Evolutionary conservation across 495 filamentous ascomycete species (phyloP), one percentile per base, ranked within the genome.

Genomic region (Aspergillus steynii): DNA sequence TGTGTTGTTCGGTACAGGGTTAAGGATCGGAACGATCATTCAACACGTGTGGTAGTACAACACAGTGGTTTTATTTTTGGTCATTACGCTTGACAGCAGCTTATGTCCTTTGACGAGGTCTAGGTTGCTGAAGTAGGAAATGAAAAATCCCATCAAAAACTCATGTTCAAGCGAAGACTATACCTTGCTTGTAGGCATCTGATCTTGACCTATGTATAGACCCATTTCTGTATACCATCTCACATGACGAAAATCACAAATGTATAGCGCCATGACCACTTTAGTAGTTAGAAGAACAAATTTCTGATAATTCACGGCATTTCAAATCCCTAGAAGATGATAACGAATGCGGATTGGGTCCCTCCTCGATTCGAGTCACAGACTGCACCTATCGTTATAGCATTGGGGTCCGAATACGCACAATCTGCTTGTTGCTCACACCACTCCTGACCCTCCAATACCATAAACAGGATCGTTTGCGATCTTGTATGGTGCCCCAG

Each of bases 391-490:
- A 14, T 42, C 3, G 1, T 42, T 12, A 42, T 42, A 14, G 1
- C 10, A 14, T 14, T 42, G 14, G 12, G 14, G 10, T 4, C 37
- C 12, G 9, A 9, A 7, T 10, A 42, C 37, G 7, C 10, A 42
- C 14, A 12, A 31, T 66, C 55, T 29, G 75, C 65, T 26, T 80
- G 74, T 48, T 75, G 72, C 64, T 83, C 78, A 71, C 79, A 77
- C 73, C 80, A 80, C 55, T 75, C 77, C 55, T 73, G 77, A 31
- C 70, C 55, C 63, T 71, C 65, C 65, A 32, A 29, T n/a, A 15
- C 55, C 46, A 27, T 89, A 90, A 31, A 88, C 83, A 0, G 88
- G 87, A 60, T 90, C 88, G 48, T 77, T 84, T 29, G 84, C 79
- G 15, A 78, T 75, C 29, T 71, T 81, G 71, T 88, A 89, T 6